Conservation (phyloP, 2,329 filamentous ascomycete genomes). For the Cladosporium sphaerospermum region DNA sequence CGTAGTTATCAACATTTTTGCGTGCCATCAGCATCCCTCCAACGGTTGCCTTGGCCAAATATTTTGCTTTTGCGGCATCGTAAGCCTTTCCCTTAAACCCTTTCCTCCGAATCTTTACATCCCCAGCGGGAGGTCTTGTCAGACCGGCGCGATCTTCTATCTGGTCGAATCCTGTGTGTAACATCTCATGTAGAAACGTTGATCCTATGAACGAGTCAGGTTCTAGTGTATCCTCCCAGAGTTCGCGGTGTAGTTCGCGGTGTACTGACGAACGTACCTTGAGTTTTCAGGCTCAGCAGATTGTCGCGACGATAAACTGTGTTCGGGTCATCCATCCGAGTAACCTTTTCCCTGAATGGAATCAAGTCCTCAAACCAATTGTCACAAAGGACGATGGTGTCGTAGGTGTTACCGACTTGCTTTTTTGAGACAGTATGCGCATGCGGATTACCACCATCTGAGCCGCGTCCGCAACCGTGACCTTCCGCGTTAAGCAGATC, state of each 20-base stretch:
- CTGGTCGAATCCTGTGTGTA: not conserved
- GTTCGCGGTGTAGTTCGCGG: no score
- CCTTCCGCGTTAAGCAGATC: no score
- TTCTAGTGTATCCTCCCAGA: no score
- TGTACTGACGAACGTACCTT: not conserved
- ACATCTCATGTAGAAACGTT: not conserved
- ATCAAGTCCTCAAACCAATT: not conserved
- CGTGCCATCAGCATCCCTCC: slow-evolving; percentile 4
- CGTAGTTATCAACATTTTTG: slow-evolving; percentile 11
- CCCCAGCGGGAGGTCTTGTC: no score
- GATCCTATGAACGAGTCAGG: not conserved
- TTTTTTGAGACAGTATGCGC: not conserved
- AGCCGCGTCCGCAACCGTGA: no score
- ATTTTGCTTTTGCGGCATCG: not conserved
- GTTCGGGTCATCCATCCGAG: not conserved
- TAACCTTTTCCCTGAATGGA: not conserved
- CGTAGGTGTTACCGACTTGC: not conserved
- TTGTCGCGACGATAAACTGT: not conserved
- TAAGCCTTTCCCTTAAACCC: not conserved
- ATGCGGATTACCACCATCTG: not conserved
- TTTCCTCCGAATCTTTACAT: no score
- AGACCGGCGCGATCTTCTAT: no score
- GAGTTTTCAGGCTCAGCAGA: not conserved
- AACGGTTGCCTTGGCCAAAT: not conserved
- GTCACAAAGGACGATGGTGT: not conserved